Evolutionary conservation across 805 yeast species (phyloP).

Genomic region (Lipomyces lipofer): DNA sequence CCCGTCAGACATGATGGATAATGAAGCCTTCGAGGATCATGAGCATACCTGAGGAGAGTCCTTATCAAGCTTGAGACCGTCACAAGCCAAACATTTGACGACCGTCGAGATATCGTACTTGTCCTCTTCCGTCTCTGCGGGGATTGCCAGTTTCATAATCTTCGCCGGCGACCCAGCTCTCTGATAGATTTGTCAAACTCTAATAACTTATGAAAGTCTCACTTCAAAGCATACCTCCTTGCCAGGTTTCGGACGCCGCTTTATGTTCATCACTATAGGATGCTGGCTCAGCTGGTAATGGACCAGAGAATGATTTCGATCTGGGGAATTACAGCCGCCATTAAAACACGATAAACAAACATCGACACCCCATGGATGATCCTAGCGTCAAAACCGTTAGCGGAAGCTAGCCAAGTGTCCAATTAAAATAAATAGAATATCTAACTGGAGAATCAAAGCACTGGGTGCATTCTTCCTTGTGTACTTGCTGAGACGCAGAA

Average conservation of each 20-base stretch:
- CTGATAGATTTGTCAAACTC: conserved; percentile 33
- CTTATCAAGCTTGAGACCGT: conserved; percentile 25
- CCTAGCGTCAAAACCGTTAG: conserved; percentile 24
- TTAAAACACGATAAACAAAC: conserved; percentile 69
- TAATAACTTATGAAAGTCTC: conserved; percentile 3
- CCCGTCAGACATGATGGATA: neutral
- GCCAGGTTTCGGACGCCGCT: conserved; percentile 34
- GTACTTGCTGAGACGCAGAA: conserved; percentile 46
- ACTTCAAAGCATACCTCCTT: conserved; percentile 1
- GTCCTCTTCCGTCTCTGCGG: conserved; percentile 62
- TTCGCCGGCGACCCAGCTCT: conserved; percentile 45
- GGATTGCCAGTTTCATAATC: conserved; percentile 66
- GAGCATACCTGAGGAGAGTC: conserved; percentile 7
- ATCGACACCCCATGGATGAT: conserved; percentile 59
- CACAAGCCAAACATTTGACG: conserved; percentile 45
- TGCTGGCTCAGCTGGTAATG: conserved; percentile 60
- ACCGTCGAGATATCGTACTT: conserved; percentile 51
- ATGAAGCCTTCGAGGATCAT: neutral
- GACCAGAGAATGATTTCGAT: conserved; percentile 59
- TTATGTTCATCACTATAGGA: conserved; percentile 58
- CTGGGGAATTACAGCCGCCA: conserved; percentile 47
- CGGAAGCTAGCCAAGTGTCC: conserved; percentile 8
- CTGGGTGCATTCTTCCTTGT: conserved; percentile 88
- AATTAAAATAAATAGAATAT: no score
- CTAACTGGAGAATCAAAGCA: conserved; percentile 68